Conservation (phyloP, 768 basidiomycete species). For the Panellus pusillus region DNA sequence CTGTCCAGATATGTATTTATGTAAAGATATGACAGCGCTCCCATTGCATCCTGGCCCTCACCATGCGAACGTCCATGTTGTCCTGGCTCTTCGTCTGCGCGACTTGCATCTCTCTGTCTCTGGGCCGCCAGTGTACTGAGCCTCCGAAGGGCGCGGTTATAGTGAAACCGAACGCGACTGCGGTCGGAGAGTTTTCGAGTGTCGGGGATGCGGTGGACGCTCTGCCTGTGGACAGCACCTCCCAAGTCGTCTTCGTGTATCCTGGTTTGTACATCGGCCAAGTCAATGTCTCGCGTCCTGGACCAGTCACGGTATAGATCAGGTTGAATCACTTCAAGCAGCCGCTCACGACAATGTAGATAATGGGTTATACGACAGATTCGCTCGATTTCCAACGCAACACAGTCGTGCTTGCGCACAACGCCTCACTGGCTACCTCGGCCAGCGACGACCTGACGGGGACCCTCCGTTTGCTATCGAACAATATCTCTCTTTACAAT, state of each 20-base stretch:
- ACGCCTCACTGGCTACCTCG: slow-evolving; percentile 16
- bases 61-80: too few species aligned
- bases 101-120: too few species aligned
- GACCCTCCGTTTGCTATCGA: slow-evolving; percentile 23
- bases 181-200: slow-evolving; percentile 21
- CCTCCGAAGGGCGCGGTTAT: slow-evolving; percentile 26
- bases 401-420: slow-evolving; percentile 18
- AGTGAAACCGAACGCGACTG: slow-evolving; percentile 20
- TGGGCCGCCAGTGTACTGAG: neutral
- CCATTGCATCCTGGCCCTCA: too few species aligned
- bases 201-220: slow-evolving; percentile 26
- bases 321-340: neutral
- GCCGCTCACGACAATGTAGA: slow-evolving; percentile 6
- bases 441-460: slow-evolving; percentile 25
- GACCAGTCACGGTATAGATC: slow-evolving; percentile 24
- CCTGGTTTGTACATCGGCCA: slow-evolving; percentile 29
- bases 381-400: slow-evolving; percentile 14
- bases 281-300: slow-evolving; percentile 27
- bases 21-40: too few species aligned
- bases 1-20: too few species aligned
- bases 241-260: slow-evolving; percentile 28
- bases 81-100: too few species aligned
- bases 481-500: slow-evolving; percentile 25
- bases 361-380: slow-evolving; percentile 24
- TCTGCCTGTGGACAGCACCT: slow-evolving; percentile 23